Percentiles rank a stretch among this genome's conserved stretches.
phyloP scores from a whole-genome alignment of 2,329 filamentous ascomycete species.

The Mycosphaerella arachidis region DNA sequence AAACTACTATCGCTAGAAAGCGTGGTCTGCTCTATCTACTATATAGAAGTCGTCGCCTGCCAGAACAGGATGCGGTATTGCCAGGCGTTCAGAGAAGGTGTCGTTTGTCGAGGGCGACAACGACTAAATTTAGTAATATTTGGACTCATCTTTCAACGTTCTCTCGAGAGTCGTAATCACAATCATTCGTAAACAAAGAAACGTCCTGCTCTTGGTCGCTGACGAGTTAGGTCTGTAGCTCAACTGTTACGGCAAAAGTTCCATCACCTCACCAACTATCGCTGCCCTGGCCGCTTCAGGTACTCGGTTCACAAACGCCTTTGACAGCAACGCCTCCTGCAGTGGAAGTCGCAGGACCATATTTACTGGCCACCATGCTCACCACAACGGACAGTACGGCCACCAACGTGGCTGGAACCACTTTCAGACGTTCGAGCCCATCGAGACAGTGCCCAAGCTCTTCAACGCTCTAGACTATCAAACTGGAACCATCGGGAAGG shows the following conservation, averaged over 20 bases:
- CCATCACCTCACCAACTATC: slow-evolving; percentile 37
- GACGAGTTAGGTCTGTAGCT: slow-evolving; percentile 41
- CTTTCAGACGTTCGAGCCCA: slow-evolving; percentile 42
- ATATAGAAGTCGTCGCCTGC: too few species aligned
- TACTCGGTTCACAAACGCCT: slow-evolving; percentile 38
- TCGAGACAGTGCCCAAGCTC: too few species aligned
- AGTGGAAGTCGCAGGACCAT: slow-evolving; percentile 45
- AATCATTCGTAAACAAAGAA: slow-evolving; percentile 17
- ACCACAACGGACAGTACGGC: slow-evolving; percentile 47
- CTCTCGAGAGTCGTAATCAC: background rate
- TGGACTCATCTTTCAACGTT: too few species aligned
- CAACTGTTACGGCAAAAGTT: slow-evolving; percentile 34
- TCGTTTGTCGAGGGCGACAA: too few species aligned
- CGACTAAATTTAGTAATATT: too few species aligned
- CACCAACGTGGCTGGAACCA: slow-evolving; percentile 37
- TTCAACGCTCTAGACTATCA: too few species aligned
- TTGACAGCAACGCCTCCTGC: slow-evolving; percentile 46
- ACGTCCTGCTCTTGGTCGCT: slow-evolving; percentile 37
- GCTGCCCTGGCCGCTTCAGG: slow-evolving; percentile 39
- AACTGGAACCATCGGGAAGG: too few species aligned
- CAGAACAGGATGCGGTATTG: too few species aligned
- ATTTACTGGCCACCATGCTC: slow-evolving; percentile 49
- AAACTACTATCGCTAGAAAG: too few species aligned
- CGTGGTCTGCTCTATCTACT: too few species aligned
- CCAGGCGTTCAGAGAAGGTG: too few species aligned